phyloP scores from a whole-genome alignment of 2,329 filamentous ascomycete species.

The Penicillium hesseltinei region DNA sequence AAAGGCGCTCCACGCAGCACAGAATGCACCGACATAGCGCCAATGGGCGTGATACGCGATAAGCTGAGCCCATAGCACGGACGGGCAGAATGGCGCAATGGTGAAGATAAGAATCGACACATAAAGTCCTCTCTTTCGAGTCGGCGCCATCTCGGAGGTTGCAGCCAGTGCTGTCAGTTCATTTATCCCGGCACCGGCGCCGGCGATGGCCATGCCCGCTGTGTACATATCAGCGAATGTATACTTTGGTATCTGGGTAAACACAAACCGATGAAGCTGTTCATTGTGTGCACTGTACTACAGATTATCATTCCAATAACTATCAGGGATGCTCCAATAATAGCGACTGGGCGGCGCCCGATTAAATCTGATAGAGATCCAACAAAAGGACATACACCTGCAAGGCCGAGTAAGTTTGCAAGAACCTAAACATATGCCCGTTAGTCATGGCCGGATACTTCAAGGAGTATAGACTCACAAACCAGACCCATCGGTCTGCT shows the following conservation, averaged over 20 bases:
- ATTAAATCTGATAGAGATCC: slow-evolving; percentile 64
- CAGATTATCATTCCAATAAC: slow-evolving; percentile 61
- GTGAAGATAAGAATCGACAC: slow-evolving; percentile 60
- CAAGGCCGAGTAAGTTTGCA: slow-evolving; percentile 54
- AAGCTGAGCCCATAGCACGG: slow-evolving; percentile 61
- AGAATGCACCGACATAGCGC: slow-evolving; percentile 46
- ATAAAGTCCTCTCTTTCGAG: slow-evolving; percentile 62
- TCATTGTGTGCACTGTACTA: slow-evolving; percentile 59
- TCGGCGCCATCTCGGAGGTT: slow-evolving; percentile 66
- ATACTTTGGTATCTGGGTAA: slow-evolving; percentile 24
- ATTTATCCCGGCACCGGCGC: slow-evolving; percentile 65
- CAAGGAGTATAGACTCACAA: slow-evolving; percentile 37
- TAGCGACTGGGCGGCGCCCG: slow-evolving; percentile 59
- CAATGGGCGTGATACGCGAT: slow-evolving; percentile 48
- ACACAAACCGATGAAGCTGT: slow-evolving; percentile 57
- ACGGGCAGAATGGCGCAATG: slow-evolving; percentile 62
- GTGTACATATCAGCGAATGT: neutral
- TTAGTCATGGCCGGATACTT: neutral
- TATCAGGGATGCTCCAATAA: slow-evolving; percentile 54
- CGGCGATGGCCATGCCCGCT: slow-evolving; percentile 60
- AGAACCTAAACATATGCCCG: slow-evolving; percentile 36
- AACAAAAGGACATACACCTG: slow-evolving; percentile 62
- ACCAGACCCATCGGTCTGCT: slow-evolving; percentile 61
- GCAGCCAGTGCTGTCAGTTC: slow-evolving; percentile 67
- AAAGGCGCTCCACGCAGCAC: slow-evolving; percentile 43